A percentile compares a stretch with the other conserved stretches of the same genome.
phyloP scores from a whole-genome alignment of 805 yeast genomes.

The Pichia kluyveri region DNA sequence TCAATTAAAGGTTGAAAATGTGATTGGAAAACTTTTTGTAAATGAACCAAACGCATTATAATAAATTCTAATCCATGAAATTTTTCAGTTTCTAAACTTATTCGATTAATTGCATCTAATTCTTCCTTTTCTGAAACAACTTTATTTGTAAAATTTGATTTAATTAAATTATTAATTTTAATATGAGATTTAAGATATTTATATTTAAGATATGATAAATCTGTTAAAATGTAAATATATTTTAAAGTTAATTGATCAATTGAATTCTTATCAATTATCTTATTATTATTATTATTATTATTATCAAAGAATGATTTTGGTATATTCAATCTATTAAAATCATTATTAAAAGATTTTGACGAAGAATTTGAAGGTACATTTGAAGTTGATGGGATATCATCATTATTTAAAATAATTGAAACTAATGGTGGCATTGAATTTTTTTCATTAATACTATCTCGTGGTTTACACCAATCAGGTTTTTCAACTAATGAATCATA shows the following conservation, averaged over 20 bases:
- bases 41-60: not conserved
- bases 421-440: not conserved
- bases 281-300: not conserved
- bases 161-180: constrained; percentile 18
- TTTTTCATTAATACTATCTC: not conserved
- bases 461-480: not conserved
- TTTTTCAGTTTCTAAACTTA: constrained; percentile 17
- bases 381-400: not conserved
- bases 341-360: not conserved
- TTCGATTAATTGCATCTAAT: constrained; percentile 17
- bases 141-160: constrained; percentile 19
- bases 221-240: constrained; percentile 19
- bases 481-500: not conserved
- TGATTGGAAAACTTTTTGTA: not conserved
- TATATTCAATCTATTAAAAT: not conserved
- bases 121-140: constrained; percentile 18
- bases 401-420: not conserved
- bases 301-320: not conserved
- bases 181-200: constrained; percentile 20
- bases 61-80: constrained; percentile 18
- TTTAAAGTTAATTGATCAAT: constrained; percentile 10
- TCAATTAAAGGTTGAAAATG: not conserved
- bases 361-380: not conserved
- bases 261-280: not conserved
- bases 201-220: constrained; percentile 20